Base-by-base conservation (phyloP, 116 monocot species). In the Trichopus zeylanicus region DNA sequence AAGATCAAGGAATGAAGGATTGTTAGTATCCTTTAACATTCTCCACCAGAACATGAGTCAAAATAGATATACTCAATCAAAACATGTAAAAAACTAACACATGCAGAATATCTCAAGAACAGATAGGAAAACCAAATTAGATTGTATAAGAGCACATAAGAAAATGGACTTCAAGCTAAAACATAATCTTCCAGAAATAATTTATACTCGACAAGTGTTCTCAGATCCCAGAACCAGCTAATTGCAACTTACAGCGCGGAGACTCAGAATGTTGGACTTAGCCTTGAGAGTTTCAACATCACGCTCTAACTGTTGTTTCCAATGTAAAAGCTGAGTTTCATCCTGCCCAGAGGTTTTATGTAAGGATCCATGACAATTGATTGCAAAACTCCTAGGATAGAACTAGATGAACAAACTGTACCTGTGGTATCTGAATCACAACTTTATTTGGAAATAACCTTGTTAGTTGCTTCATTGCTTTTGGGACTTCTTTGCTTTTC, bases 271-370 rank as follows among this genome's bases (percentile, higher is more conserved):
- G 66, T 97, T 97, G 28, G 97, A 74, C 67, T 91, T 87, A 18
- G 84, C 79, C 70, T 91, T 97, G 35, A 97, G 80, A 59, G 87
- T 84, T 80, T 89, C 91, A 49, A 87, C 81, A 82, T 97, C 97
- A 60, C 79, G 97, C 63, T 97, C 97, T 52, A 97, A 64, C 46
- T 75, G 87, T 48, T 87, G 79, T 34, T 91, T 91, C 97, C 91
- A 97, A 60, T 85, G 73, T 31, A 70, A 42, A 64, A 97, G 80
- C 60, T 78, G 76, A 18, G 67, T 48, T 55, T 97, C 97, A 51
- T 97, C 97, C 97, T 97, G 78, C 33, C 12, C 34, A n/a, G 32
- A 39, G n/a, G 25, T 26, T 46, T 26, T 34, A 26, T 6, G 46
- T 27, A 19, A 4, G 33, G 30, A 19, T n/a, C 5, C 26, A 20